Conservation (phyloP, 371 early-diverging fungal species). For the Fennellomyces sp. region DNA sequence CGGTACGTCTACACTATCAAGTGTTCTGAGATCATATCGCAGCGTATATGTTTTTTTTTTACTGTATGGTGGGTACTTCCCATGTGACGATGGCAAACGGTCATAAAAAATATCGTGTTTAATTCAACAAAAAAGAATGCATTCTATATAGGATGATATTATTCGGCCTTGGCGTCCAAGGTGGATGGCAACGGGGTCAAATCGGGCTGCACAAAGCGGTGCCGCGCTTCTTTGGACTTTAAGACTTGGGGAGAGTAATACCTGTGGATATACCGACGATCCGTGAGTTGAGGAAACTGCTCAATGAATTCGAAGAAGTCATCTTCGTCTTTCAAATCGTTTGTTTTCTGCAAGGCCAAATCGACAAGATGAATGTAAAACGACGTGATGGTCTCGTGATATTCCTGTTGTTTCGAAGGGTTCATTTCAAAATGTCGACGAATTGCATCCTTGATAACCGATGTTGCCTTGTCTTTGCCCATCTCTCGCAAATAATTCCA, state of each 20-base stretch:
- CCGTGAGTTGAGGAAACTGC: conserved; percentile 46
- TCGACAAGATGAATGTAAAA: conserved; percentile 56
- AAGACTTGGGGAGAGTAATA: conserved; percentile 53
- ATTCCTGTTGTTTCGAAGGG: conserved; percentile 31
- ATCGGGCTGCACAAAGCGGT: conserved; percentile 47
- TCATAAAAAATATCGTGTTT: no score
- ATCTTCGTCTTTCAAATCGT: conserved; percentile 20
- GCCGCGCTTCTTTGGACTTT: conserved; percentile 39
- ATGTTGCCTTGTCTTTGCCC: conserved; percentile 38
- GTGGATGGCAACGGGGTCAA: conserved; percentile 37
- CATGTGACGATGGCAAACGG: no score
- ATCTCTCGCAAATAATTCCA: conserved; percentile 62
- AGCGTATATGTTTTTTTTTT: no score
- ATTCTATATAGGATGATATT: no score
- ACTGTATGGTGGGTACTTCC: no score
- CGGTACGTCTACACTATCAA: no score
- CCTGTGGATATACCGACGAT: conserved; percentile 37
- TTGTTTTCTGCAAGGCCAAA: conserved; percentile 37
- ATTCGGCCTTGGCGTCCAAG: neutral
- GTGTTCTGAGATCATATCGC: no score
- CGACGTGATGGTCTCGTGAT: conserved; percentile 62
- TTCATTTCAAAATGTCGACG: conserved; percentile 48
- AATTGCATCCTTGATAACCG: conserved; percentile 49
- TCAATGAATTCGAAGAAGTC: conserved; percentile 62
- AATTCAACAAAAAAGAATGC: no score